Evolutionary conservation across 129 eudicot genomes (phyloP), one percentile per base, ranked within the genome.

Genomic region (Lonicera japonica): DNA sequence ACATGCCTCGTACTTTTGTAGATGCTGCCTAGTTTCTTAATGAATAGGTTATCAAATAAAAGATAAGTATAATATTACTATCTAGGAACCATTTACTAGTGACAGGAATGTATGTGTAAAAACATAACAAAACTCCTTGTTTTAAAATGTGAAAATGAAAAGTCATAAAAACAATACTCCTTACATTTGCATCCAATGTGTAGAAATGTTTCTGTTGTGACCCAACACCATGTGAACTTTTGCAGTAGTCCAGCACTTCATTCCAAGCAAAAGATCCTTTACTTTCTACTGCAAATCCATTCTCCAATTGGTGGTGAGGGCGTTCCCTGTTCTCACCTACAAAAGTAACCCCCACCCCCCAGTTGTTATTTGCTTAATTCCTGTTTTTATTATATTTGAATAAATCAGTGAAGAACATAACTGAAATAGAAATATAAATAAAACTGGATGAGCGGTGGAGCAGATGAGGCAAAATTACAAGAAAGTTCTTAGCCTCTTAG

Each of bases 281-380:
- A 53, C 40, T 66, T 38, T 65, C 46, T 55, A 46, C 64, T 21
- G 63, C 25, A 59, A 58, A 54, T 25, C 61, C 67, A 21, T 54
- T 53, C 38, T 63, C 81, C 21, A 56, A 54, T 25, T 68, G 66
- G 46, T 58, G 66, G 41, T 46, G 76, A 54, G 55, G 69, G 74
- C 79, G 81, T 66, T 58, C 74, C 57, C 65, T 51, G 39, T 66
- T 71, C 65, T 58, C 84, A 76, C 90, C 95, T 86, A 73, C 65
- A 77, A 61, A 25, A 73, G 24, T 43, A 24, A n/a, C n/a, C n/a
- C n/a, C n/a, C n/a, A 22, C 72, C 34, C 45, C 38, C 76, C 63
- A 78, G 64, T 64, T 54, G 60, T 22, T 59, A 19, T 63, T 48
- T 36, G 43, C 60, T 63, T 53, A 47, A 66, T 22, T 29, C 50